Evolutionary conservation across 129 eudicot species (phyloP), one percentile per base, ranked within the genome.

Genomic region (Apium graveolens): DNA sequence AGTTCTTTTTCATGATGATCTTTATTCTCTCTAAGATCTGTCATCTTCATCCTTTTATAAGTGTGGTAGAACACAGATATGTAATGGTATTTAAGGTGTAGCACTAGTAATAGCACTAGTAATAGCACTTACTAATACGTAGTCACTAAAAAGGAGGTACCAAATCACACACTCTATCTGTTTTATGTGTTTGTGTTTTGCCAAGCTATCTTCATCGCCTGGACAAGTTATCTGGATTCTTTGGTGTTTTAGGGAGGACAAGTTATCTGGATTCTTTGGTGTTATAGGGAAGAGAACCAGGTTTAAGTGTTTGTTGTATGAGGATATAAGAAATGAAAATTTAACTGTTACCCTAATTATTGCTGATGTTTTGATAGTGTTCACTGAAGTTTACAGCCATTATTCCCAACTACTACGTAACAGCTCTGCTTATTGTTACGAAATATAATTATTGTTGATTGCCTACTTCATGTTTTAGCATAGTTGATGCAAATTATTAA

Each of bases 221-320:
- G 76, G 51, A 41, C 5, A n/a, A 37, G 37, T 26, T 73, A 44
- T 73, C 66, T 70, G 43, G 71, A 51, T 80, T 24, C 55, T 71
- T 55, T 75, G 60, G 42, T 80, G 55, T 38, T 73, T 46, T 27
- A 27, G 72, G 72, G 77, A 38, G 77, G 42, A 0, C 5, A n/a
- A 37, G 37, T 26, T 73, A 44, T 73, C 66, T 70, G 43, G 71
- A 51, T 80, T 24, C 55, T 71, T 55, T 75, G 60, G 42, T 80
- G 55, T 38, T 73, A 34, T 27, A 27, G 72, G 72, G 77, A 38
- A 81, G 42, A 0, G 71, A 42, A 5, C 46, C 69, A 73, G 39
- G 53, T 29, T 39, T 73, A 38, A 65, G 51, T 73, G 42, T n/a
- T 20, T 62, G 74, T 69, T 77, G 66, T 70, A 32, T 75, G 80